A percentile compares a stretch with the other conserved stretches of the same genome.
These are phyloP conservation scores for Wallacemonas sp. DNA, from an alignment of 208 protist genomes.

Conservation along the genomic window DNA sequence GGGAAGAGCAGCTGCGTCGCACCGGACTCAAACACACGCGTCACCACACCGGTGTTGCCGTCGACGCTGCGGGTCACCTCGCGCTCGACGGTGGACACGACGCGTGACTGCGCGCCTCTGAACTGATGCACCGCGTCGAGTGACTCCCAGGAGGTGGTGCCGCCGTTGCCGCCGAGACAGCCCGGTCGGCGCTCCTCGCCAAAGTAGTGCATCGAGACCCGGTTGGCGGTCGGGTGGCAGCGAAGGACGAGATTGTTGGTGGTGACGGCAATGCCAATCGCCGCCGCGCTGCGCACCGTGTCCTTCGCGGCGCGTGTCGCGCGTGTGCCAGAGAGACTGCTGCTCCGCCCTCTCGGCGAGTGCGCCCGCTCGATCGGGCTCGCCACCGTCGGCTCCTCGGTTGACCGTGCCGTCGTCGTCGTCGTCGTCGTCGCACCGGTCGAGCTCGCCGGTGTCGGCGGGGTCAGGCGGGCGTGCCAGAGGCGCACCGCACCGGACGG, in stretches of 20 bases:
- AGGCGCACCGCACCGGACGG: conserved; percentile 22
- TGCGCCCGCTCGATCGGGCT: not conserved
- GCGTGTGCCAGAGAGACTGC: not conserved
- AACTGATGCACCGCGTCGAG: conserved; percentile 45
- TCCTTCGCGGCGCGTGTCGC: conserved; percentile 1
- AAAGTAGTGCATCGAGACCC: conserved; percentile 28
- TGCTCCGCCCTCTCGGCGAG: not conserved
- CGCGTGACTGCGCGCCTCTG: conserved; percentile 5
- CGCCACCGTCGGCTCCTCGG: not conserved
- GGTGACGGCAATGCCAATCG: conserved; percentile 22
- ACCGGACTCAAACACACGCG: conserved; percentile 68
- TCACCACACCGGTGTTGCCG: conserved; percentile 52
- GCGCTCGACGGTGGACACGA: conserved; percentile 47
- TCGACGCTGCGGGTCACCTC: conserved; percentile 63
- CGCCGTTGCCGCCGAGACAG: conserved; percentile 7
- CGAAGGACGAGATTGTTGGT: conserved; percentile 34
- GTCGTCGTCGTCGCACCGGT: not conserved
- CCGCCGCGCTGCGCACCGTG: not conserved
- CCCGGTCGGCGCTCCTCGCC: conserved; percentile 11
- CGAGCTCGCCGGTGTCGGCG: not conserved
- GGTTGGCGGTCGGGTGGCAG: conserved; percentile 9
- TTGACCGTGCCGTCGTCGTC: not conserved
- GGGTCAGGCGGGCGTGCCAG: conserved; percentile 17
- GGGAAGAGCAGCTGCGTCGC: conserved; percentile 62
- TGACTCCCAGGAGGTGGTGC: conserved; percentile 26